Base-by-base conservation (phyloP, 192 early-diverging fungal species). In the Coemansia sp. region DNA sequence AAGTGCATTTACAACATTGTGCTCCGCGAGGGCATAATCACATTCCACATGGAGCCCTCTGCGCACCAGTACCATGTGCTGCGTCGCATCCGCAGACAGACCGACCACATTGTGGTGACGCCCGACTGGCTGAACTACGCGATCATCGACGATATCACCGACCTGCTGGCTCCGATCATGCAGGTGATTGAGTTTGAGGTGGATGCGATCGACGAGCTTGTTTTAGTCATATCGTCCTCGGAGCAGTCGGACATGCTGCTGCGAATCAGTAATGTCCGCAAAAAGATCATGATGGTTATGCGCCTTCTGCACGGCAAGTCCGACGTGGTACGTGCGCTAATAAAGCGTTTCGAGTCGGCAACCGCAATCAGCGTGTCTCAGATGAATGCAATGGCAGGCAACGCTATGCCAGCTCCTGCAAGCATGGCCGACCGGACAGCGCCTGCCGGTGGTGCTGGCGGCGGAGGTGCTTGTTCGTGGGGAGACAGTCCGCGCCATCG, bases 101-200 rank as follows among this genome's bases (percentile, higher is more conserved):
- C 87, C 42, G 87, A 90, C 43, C 95, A 97, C 68, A 89, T 95
- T 39, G 87, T 88, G 22, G 88, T 98, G 8, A 93, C 92, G 18
- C 90, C 94, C 1, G 95, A 98, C 77, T 98, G 97, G 97, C 90
- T 98, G 61, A 94, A 93, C 82, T 98, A 98, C 67, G 94, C 94
- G 1, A 72, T 98, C 13, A 87, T 98, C 67, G 97, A 98, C 78
- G 95, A 96, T 65, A 92, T 99, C 61, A 95, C 93, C 6, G 97
- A 99, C 72, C 86, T 88, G 21, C 94, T 98, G 69, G 91, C 92
- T 40, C 95, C 96, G 11, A 82, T 95, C 13, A 83, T 98, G 57
- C 86, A 88, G 45, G 75, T 88, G 10, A 91, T 99, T 70, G 97
- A 99, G 81, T 87, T 93, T 61, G 96, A 98, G 72, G 97, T 99